Conservation (phyloP, 2,329 filamentous ascomycete genomes). For the Aspergillus udagawae region DNA sequence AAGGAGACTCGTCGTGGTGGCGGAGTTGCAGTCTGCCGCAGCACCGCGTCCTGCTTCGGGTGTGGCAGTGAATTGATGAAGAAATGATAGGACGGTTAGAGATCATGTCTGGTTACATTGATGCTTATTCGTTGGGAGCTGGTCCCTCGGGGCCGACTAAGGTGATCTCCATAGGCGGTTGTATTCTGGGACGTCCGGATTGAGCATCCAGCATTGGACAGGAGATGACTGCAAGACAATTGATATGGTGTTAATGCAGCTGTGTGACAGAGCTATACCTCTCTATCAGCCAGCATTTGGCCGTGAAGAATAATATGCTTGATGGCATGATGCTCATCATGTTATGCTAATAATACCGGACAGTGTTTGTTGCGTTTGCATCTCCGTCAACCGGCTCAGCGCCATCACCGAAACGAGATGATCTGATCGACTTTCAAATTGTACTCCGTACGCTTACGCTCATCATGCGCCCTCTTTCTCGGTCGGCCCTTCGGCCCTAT, state of each 20-base stretch:
- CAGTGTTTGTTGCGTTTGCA: conserved; percentile 24
- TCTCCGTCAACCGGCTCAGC: not conserved
- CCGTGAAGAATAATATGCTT: not conserved
- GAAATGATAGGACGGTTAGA: not conserved
- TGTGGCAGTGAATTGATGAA: not conserved
- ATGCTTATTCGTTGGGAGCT: not conserved
- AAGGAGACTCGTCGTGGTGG: not conserved
- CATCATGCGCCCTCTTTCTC: conserved; percentile 34
- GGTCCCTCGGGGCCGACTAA: not conserved
- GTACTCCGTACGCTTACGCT: conserved; percentile 10
- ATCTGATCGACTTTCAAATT: conserved; percentile 8
- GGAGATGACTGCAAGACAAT: not conserved
- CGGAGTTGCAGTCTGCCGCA: not conserved
- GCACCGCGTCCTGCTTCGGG: not conserved
- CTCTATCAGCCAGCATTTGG: not conserved
- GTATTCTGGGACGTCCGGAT: not conserved
- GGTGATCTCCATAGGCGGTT: not conserved
- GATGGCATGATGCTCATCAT: not conserved
- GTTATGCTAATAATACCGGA: not conserved
- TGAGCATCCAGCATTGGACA: not conserved
- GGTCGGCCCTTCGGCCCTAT: conserved; percentile 33
- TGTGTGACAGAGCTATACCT: not conserved
- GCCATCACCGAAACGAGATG: not conserved
- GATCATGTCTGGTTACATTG: not conserved
- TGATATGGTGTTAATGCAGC: not conserved